Base-by-base conservation (phyloP, 768 basidiomycete genomes). In the Serendipita vermifera region DNA sequence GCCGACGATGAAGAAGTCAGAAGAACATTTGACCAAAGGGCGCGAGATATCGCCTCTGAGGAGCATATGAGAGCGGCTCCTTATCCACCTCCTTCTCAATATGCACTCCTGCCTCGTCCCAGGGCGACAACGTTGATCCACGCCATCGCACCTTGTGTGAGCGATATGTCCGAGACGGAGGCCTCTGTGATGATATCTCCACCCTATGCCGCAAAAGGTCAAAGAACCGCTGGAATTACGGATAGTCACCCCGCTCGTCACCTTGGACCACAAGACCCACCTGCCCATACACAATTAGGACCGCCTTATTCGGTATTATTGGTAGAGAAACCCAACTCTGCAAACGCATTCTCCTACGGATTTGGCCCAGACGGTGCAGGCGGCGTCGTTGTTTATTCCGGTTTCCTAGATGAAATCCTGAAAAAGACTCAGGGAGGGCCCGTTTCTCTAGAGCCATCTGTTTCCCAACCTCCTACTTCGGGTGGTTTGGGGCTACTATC, bases 271-370 rank as follows among this genome's bases (percentile, higher is more conserved):
- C 33, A 14, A 1, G 55, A 57, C 9, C 29, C 43, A 7, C 40
- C 59, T 3, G 55, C 62, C 3, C 82, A 83, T 59, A 66, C 73
- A 20, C 76, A 83, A 40, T 72, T 85, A 7, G 90, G 89, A 0
- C 87, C 90, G 27, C 91, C 91, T 0, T 98, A 93, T 66, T 86
- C 88, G 32, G 71, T 99, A 4, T 75, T 99, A 39, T 67, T 99
- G n/a, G 80, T 94, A 41, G 88, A 97, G 53, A 81, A 83, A 59
- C 83, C 88, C 0, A 83, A 87, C 58, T 74, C 81, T 2, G 76
- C 80, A 6, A 99, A 97, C 64, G 94, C 96, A 1, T 96, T 99
- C 67, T 88, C 86, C 1, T 97, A 93, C 65, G 94, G 94, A 1
- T 98, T 97, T 61, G 90, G 90, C 11, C 85, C 88, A 2, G 81